These are phyloP conservation scores for Porphyrellus cyaneotinctus DNA, from an alignment of 768 basidiomycete species.

Conservation along the genomic window DNA sequence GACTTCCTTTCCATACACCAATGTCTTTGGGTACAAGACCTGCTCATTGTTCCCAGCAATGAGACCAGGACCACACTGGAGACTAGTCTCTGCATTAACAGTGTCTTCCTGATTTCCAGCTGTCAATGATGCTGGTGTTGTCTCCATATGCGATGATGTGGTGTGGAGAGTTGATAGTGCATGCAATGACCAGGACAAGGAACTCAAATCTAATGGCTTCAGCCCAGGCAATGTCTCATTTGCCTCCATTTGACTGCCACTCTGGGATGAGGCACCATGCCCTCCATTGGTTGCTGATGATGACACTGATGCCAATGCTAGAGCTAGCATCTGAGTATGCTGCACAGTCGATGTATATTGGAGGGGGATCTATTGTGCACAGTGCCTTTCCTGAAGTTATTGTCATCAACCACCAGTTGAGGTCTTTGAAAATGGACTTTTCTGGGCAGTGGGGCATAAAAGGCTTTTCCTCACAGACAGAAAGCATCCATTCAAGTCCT, in stretches of 20 bases:
- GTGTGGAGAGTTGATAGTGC: neutral
- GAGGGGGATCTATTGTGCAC: no score
- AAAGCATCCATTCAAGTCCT: constrained; percentile 37
- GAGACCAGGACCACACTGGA: no score
- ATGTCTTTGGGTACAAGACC: no score
- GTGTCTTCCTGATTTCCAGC: constrained; percentile 7
- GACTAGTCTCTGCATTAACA: no score
- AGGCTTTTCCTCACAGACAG: constrained; percentile 25
- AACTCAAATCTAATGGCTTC: constrained; percentile 15
- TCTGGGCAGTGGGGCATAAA: constrained; percentile 24
- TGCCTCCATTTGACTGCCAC: neutral
- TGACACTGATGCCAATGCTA: no score
- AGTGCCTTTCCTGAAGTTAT: no score
- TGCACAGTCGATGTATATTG: no score
- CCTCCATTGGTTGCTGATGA: neutral
- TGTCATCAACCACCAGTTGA: neutral
- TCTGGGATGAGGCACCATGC: constrained; percentile 8
- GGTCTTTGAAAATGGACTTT: neutral
- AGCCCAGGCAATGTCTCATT: constrained; percentile 20
- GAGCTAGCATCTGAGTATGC: no score
- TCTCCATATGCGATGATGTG: constrained; percentile 7
- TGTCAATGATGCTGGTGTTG: constrained; percentile 18
- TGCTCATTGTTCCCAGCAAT: no score
- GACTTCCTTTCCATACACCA: no score
- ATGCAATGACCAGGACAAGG: no score